Conservation (phyloP, 108 stramenopile species). For the Poteriospumella lacustris region DNA sequence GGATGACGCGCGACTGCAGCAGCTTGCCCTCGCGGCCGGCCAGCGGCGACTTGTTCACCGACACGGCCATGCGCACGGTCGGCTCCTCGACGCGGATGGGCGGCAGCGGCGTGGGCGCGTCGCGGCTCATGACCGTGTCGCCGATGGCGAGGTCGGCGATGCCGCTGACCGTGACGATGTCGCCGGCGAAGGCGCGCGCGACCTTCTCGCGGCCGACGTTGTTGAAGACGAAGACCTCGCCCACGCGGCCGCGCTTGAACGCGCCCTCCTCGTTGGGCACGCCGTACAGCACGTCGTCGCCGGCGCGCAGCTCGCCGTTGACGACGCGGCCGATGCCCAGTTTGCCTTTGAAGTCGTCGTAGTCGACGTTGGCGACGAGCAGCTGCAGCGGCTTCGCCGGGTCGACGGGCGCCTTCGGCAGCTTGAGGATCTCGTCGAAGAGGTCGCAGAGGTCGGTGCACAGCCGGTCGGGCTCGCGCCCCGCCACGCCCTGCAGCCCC, state of each 20-base stretch:
- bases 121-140: conserved; percentile 85
- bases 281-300: conserved; percentile 46
- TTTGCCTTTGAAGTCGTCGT: conserved; percentile 96
- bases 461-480: conserved; percentile 68
- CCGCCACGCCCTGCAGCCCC: conserved; percentile 80
- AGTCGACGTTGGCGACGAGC: conserved; percentile 89
- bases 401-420: conserved; percentile 39
- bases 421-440: conserved; percentile 63
- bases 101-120: conserved; percentile 66
- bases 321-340: conserved; percentile 90
- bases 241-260: conserved; percentile 3
- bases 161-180: conserved; percentile 97
- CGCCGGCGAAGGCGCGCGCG: conserved; percentile 77
- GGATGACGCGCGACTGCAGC: conserved; percentile 89
- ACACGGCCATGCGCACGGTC: conserved; percentile 95
- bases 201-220: conserved; percentile 67
- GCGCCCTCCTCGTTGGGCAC: neutral
- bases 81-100: conserved; percentile 96
- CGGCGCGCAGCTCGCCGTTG: conserved; percentile 70
- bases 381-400: conserved; percentile 55
- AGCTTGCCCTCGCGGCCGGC: conserved; percentile 95
- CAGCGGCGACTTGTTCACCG: conserved; percentile 97
- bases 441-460: conserved; percentile 79
- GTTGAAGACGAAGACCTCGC: conserved; percentile 29
- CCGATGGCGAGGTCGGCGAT: conserved; percentile 80